Evolutionary conservation across 2,329 filamentous ascomycete genomes (phyloP).

Genomic region (Fusarium longipes): DNA sequence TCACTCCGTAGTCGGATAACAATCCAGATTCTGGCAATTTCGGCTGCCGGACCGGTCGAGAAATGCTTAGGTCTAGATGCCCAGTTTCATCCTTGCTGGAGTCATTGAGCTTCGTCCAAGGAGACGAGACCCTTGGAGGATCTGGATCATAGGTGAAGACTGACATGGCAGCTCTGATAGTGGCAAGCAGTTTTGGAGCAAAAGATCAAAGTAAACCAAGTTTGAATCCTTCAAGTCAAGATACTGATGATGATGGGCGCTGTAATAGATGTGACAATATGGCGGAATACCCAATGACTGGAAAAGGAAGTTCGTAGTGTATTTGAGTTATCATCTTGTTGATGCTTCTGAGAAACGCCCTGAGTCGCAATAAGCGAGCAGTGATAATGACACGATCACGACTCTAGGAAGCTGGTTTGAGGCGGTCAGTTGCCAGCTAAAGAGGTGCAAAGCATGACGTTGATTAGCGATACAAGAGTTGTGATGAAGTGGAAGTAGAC

Average conservation of each 20-base stretch:
- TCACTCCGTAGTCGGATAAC: constrained; percentile 72
- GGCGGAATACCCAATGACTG: constrained; percentile 21
- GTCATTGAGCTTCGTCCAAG: constrained; percentile 77
- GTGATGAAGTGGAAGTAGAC: not conserved
- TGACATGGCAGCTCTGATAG: constrained; percentile 70
- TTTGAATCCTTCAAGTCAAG: constrained; percentile 18
- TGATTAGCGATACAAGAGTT: constrained; percentile 4
- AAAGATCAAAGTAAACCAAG: not conserved
- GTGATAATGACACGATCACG: constrained; percentile 39
- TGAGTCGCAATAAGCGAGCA: constrained; percentile 14
- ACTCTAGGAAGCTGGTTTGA: constrained; percentile 23
- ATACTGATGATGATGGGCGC: constrained; percentile 34
- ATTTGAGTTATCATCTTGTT: constrained; percentile 46
- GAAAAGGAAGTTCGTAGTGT: constrained; percentile 25
- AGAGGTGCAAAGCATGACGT: constrained; percentile 40
- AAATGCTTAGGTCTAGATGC: constrained; percentile 27
- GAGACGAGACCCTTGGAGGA: constrained; percentile 87
- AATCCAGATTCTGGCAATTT: constrained; percentile 53
- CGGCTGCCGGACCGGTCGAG: constrained; percentile 41
- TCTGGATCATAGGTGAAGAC: constrained; percentile 96
- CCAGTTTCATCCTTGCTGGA: constrained; percentile 52
- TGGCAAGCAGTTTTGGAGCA: not conserved
- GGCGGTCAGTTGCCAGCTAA: constrained; percentile 38
- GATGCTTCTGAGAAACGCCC: constrained; percentile 13
- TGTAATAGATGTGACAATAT: constrained; percentile 20